Conservation (phyloP, 140 eudicot species). For the Erigeron philadelphicus region DNA sequence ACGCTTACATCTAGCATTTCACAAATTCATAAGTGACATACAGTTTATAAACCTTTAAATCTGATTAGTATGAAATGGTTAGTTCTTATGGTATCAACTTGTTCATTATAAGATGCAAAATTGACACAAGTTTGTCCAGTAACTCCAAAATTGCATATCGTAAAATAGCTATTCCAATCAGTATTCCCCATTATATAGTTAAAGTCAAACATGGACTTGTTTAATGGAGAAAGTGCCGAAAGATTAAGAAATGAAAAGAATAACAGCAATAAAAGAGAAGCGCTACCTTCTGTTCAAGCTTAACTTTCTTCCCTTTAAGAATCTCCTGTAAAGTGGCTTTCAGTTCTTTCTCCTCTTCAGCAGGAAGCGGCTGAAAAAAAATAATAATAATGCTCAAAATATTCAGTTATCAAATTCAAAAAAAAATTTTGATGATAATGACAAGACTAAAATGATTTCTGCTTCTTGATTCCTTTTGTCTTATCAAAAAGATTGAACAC, state of each 20-base stretch:
- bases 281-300: conserved; percentile 74
- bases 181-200: neutral
- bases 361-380: conserved; percentile 60
- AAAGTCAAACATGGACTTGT: neutral
- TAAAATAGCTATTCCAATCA: neutral
- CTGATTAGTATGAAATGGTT: neutral
- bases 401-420: neutral
- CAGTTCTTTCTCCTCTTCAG: conserved; percentile 79
- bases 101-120: neutral
- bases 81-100: neutral
- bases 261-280: neutral
- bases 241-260: neutral
- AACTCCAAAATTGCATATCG: neutral
- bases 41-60: neutral
- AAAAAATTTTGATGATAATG: neutral
- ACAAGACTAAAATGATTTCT: neutral
- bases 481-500: neutral
- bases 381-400: neutral
- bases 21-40: neutral
- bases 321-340: conserved; percentile 63
- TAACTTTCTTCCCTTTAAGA: conserved; percentile 73
- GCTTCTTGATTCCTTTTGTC: neutral
- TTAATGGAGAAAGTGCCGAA: neutral
- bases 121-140: neutral
- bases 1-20: neutral